These are phyloP conservation scores for Colletotrichum higginsianum DNA, from an alignment of 2,329 filamentous ascomycete species.

Conservation along the genomic window DNA sequence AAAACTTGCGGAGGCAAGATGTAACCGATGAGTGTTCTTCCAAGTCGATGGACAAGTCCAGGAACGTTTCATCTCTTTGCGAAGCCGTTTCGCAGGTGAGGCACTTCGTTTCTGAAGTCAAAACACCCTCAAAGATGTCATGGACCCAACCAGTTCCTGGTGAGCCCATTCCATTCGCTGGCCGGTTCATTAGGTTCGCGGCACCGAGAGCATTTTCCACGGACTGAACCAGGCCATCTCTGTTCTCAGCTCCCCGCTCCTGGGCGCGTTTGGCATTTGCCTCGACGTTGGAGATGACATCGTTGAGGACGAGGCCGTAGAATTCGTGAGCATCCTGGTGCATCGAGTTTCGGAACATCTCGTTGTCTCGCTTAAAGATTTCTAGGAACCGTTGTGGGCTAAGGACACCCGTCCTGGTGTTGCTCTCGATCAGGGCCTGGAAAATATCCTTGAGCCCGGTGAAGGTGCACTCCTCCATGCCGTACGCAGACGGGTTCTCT, in stretches of 20 bases:
- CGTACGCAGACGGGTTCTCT: conserved; percentile 84
- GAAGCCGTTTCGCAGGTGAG: conserved; percentile 96
- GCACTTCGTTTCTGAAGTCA: conserved; percentile 97
- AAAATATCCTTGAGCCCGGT: conserved; percentile 97
- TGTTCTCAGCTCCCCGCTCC: conserved; percentile 59
- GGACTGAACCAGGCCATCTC: conserved; percentile 65
- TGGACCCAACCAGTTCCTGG: conserved; percentile 91
- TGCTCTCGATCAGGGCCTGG: conserved; percentile 86
- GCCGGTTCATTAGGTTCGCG: conserved; percentile 47
- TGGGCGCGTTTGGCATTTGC: conserved; percentile 80
- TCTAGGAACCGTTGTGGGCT: conserved; percentile 95
- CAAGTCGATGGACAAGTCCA: conserved; percentile 95
- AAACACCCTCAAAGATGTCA: conserved; percentile 93
- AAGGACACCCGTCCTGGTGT: conserved; percentile 87
- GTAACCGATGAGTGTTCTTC: conserved; percentile 97
- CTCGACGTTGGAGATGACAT: conserved; percentile 95
- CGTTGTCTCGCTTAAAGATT: conserved; percentile 93
- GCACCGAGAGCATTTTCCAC: conserved; percentile 59
- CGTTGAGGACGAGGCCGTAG: conserved; percentile 93
- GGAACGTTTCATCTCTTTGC: conserved; percentile 93
- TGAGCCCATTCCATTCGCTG: conserved; percentile 63
- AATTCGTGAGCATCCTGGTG: conserved; percentile 99
- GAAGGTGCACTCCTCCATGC: conserved; percentile 95
- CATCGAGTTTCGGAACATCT: conserved; percentile 97
- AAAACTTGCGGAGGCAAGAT: conserved; percentile 95